Base-by-base conservation (phyloP, 352 stramenopile genomes). In the Saprolegnia diclina region DNA sequence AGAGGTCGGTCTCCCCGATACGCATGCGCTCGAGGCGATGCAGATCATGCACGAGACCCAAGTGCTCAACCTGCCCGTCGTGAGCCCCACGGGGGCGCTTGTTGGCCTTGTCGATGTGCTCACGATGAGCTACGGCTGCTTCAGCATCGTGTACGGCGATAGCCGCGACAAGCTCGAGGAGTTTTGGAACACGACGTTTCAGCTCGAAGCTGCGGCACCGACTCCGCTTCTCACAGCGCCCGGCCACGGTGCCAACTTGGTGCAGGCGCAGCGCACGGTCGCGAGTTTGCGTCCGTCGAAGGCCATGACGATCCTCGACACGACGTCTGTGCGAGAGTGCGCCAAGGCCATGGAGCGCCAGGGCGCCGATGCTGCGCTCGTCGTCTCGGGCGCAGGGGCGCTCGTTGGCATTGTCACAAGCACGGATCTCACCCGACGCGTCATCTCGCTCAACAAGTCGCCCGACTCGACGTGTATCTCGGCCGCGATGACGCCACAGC, bases 401-500 rank as follows among this genome's bases (percentile, higher is more conserved):
- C 79, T 99, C 19, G 85, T 82, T 21, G 96, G 96, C 66, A 99
- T 99, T 66, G 89, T 98, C 70, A 99, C 95, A 22, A 95, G 98
- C 64, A 94, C 88, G 24, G 88, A 96, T 72, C 64, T 96, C 38
- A 94, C 88, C 16, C 81, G 85, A 6, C 85, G 85, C 22, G 83
- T 94, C 1, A 85, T 96, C 0, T 90, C 88, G 1, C 76, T 91
- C 42, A 94, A 94, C 70, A 75, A 79, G 16, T 79, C 88, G 6
- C 59, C 91, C 3, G 85, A 93, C 6, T 78, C 76, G 2, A 94
- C 86, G 22, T 50, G 78, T 0, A 82, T 96, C 11, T 79, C 80
- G 0, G 80, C 91, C 24, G 81, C 94, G 3, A 96, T 96, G 88
- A 96, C 88, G 11, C 75, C 76, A 38, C 85, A 94, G 62, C 86